phyloP scores from a whole-genome alignment of 305 asterid genomes.

The Solanum hybrid region DNA sequence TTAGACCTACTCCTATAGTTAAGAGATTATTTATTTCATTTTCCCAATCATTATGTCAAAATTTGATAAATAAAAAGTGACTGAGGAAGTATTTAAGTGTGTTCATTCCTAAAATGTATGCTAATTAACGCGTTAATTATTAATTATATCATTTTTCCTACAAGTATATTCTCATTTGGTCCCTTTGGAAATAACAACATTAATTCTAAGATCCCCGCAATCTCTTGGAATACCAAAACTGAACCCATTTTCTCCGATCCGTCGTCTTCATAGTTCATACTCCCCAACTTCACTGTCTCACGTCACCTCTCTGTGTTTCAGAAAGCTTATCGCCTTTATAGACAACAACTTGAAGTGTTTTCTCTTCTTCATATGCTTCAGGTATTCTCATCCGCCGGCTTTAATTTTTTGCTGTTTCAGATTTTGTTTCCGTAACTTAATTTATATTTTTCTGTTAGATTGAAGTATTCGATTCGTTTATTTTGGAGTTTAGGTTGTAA shows the following conservation, averaged over 20 bases:
- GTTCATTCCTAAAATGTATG: background rate
- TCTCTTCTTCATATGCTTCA: background rate
- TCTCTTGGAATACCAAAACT: background rate
- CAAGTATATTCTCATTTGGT: background rate
- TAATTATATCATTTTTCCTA: background rate
- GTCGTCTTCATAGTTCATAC: background rate
- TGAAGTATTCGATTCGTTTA: background rate
- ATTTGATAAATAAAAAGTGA: background rate
- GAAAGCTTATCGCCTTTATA: background rate
- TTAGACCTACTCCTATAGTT: too few species aligned
- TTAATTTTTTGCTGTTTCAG: background rate
- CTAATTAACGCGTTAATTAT: background rate
- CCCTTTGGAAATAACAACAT: background rate
- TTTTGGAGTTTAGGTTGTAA: background rate
- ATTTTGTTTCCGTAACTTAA: background rate
- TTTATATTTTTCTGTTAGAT: background rate
- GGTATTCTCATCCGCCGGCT: background rate
- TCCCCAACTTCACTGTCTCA: background rate
- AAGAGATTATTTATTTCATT: too few species aligned
- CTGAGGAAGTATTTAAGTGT: background rate
- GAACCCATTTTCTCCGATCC: background rate
- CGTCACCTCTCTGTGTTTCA: background rate
- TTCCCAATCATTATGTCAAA: background rate
- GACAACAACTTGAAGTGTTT: background rate
- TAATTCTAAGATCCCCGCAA: background rate